Base-by-base conservation (phyloP, 257 asterid genomes). In the Solanum medicagineum region DNA sequence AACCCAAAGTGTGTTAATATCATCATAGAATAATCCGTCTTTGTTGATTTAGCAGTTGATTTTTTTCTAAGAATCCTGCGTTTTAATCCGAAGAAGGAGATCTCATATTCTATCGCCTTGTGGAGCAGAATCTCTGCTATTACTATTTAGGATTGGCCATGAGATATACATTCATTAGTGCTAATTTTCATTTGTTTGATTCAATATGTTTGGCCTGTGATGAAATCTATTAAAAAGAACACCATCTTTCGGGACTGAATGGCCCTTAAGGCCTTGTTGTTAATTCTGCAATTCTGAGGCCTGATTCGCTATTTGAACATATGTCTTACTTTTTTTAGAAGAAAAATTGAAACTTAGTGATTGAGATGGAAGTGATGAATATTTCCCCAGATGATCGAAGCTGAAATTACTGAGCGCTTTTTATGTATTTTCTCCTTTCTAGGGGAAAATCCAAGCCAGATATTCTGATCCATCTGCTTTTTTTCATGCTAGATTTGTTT, bases 321-420 rank as follows among this genome's bases (percentile, higher is more conserved):
- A 9, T 13, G 12, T 49, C 0, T 49, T 2, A 49, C 2, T 13
- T 10, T 49, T 49, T 13, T 49, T 9, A 3, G 54, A 36, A 0
- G 13, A 49, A 49, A 49, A 51, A 12, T 51, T 51, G 15, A 0
- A 51, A 51, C 13, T 12, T 2, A 22, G 26, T 62, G 10, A 22
- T 24, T 62, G 17, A 62, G 19, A 59, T 59, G 96, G 95, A 91
- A n/a, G 86, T 92, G 98, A 94, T 93, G 92, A 92, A n/a, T 85
- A 93, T 94, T 94, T 94, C 98, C 97, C 97, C 97, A 93, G 93
- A 91, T 93, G 98, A 93, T 91, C 98, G 98, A 94, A 86, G 92
- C 87, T 93, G 98, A 94, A 91, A 90, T 91, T 87, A 93, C 94
- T 93, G 97, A 91, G 97, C 98, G 87, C 83, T 81, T 87, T 87